These are phyloP conservation scores for Vanilla planifolia DNA, from an alignment of 106 monocot genomes.

Conservation along the genomic window DNA sequence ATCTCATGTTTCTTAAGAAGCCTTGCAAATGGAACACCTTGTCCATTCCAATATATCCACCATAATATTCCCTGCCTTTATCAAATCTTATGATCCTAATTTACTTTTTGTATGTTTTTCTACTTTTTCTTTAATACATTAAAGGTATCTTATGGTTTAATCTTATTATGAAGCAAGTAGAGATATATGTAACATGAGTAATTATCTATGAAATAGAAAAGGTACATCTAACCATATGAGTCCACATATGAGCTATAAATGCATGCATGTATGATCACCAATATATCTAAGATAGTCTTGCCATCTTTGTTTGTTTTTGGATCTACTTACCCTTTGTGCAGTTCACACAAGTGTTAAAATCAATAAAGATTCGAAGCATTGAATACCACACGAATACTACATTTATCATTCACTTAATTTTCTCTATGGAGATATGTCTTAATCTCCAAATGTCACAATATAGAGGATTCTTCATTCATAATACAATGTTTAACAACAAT, in stretches of 20 bases:
- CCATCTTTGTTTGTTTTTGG: background rate
- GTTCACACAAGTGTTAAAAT: background rate
- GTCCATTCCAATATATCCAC: slow-evolving; percentile 3
- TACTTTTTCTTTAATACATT: background rate
- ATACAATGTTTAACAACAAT: background rate
- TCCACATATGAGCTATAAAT: background rate
- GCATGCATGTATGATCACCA: background rate
- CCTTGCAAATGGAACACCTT: slow-evolving; percentile 1
- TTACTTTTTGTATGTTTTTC: slow-evolving; percentile 1
- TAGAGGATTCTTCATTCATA: background rate
- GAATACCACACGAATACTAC: background rate
- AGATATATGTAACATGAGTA: slow-evolving; percentile 7
- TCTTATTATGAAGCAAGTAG: slow-evolving; percentile 4
- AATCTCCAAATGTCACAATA: background rate
- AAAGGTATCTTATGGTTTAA: background rate
- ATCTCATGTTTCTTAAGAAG: background rate
- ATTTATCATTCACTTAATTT: background rate
- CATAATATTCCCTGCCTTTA: background rate
- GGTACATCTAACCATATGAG: background rate
- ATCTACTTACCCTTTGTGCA: background rate
- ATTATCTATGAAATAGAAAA: background rate
- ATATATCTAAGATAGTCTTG: background rate
- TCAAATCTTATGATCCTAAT: slow-evolving; percentile 5
- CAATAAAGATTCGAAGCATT: background rate
- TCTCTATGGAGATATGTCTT: background rate